Percentiles rank a stretch among this genome's conserved stretches.
Evolutionary conservation across 441 rosid genomes (phyloP).

Genomic region (Populus tomentosa): DNA sequence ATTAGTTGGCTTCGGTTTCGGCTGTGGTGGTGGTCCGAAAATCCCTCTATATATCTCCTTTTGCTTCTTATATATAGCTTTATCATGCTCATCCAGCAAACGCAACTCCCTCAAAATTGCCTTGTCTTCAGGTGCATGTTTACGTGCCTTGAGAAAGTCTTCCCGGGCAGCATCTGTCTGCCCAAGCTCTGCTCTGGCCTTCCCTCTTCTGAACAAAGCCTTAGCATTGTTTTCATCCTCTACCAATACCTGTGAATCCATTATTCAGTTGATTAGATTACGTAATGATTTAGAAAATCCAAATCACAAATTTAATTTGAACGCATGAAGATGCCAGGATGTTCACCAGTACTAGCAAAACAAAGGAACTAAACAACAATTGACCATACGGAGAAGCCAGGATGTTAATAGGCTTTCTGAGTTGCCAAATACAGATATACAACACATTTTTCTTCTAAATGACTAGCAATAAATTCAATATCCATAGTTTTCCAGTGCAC

Average conservation of each 20-base stretch:
- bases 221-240: conserved; percentile 90
- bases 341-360: not conserved
- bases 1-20: conserved; percentile 30
- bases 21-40: conserved; percentile 62
- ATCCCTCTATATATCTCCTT: conserved; percentile 87
- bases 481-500: too few species aligned
- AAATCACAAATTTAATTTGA: not conserved
- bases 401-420: not conserved
- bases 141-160: conserved; percentile 77
- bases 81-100: conserved; percentile 78
- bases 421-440: not conserved
- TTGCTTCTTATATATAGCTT: conserved; percentile 73
- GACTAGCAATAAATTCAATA: not conserved
- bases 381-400: not conserved
- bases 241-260: conserved; percentile 53
- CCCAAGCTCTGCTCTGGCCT: conserved; percentile 87
- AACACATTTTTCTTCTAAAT: not conserved
- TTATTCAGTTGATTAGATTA: not conserved
- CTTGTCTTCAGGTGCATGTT: conserved; percentile 77
- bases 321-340: not conserved
- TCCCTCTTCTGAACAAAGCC: conserved; percentile 90
- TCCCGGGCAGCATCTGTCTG: conserved; percentile 86
- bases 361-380: not conserved
- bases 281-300: not conserved
- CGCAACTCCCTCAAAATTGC: conserved; percentile 74